Evolutionary conservation across 2,329 filamentous ascomycete genomes (phyloP).

Genomic region (Fusarium staphyleae): DNA sequence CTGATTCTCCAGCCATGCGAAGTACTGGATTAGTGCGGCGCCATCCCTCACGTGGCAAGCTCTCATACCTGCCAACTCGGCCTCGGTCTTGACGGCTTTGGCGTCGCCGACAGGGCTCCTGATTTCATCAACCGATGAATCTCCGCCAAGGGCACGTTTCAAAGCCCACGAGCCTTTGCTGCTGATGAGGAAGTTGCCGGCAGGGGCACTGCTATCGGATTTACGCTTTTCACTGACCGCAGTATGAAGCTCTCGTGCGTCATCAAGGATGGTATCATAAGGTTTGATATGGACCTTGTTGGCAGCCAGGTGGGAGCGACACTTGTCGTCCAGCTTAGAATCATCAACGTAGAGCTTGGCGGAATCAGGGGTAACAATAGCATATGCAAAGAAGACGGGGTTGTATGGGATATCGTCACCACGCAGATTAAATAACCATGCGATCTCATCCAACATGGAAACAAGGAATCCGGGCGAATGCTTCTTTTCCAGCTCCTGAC

Average conservation of each 20-base stretch:
- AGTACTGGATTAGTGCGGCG: conserved; percentile 88
- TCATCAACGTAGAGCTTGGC: conserved; percentile 87
- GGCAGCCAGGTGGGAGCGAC: conserved; percentile 71
- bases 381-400: conserved; percentile 98
- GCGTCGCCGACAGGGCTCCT: conserved; percentile 88
- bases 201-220: conserved; percentile 39
- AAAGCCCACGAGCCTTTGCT: conserved; percentile 94
- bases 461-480: conserved; percentile 87
- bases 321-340: conserved; percentile 74
- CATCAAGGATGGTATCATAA: conserved; percentile 81
- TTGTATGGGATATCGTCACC: conserved; percentile 97
- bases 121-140: conserved; percentile 82
- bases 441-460: conserved; percentile 94
- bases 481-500: conserved; percentile 92
- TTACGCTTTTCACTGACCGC: conserved; percentile 51
- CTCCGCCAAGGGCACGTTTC: conserved; percentile 83
- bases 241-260: conserved; percentile 67
- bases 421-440: conserved; percentile 97
- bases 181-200: conserved; percentile 81
- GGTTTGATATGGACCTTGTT: conserved; percentile 78
- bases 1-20: conserved; percentile 95
- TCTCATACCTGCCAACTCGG: conserved; percentile 90
- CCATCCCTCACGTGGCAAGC: conserved; percentile 93
- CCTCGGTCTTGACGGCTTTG: conserved; percentile 93
- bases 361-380: conserved; percentile 77